Evolutionary conservation across 768 basidiomycete species (phyloP).

Genomic region (Suillus ampliporus): DNA sequence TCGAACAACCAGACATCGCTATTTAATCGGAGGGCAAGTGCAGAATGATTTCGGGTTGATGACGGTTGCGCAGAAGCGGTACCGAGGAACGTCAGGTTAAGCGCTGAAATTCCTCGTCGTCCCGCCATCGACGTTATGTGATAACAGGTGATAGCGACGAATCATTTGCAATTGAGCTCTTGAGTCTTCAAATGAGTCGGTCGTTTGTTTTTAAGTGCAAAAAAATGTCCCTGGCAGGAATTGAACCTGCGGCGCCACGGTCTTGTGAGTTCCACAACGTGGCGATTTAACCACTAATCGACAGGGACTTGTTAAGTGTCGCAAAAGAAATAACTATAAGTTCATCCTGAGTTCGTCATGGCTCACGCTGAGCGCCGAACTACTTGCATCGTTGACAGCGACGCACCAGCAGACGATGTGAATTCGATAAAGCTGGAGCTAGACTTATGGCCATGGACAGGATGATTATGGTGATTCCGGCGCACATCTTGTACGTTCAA

Average conservation of each 20-base stretch:
- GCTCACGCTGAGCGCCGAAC: too few species aligned
- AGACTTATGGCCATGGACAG: too few species aligned
- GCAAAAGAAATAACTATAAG: neutral
- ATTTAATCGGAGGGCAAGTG: slow-evolving; percentile 67
- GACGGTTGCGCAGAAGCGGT: slow-evolving; percentile 86
- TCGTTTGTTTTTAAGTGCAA: slow-evolving; percentile 15
- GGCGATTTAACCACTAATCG: slow-evolving; percentile 51
- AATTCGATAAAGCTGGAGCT: too few species aligned
- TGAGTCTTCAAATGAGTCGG: too few species aligned
- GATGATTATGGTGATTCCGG: too few species aligned
- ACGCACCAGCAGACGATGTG: too few species aligned
- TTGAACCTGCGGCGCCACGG: slow-evolving; percentile 47
- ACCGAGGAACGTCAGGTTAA: slow-evolving; percentile 77
- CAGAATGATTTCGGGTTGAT: slow-evolving; percentile 77
- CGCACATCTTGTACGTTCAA: too few species aligned
- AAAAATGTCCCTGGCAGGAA: slow-evolving; percentile 44
- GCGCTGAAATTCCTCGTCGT: slow-evolving; percentile 32
- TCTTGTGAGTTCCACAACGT: slow-evolving; percentile 43
- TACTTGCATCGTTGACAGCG: too few species aligned
- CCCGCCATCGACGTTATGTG: slow-evolving; percentile 8
- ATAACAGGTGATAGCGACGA: neutral
- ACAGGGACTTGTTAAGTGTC: slow-evolving; percentile 35
- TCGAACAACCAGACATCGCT: slow-evolving; percentile 85
- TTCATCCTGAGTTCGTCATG: too few species aligned
- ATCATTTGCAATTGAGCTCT: neutral